A percentile compares a stretch with the other conserved stretches of the same genome.
phyloP scores from a whole-genome alignment of 2,329 filamentous ascomycete genomes.

The Colletotrichum liaoningense region DNA sequence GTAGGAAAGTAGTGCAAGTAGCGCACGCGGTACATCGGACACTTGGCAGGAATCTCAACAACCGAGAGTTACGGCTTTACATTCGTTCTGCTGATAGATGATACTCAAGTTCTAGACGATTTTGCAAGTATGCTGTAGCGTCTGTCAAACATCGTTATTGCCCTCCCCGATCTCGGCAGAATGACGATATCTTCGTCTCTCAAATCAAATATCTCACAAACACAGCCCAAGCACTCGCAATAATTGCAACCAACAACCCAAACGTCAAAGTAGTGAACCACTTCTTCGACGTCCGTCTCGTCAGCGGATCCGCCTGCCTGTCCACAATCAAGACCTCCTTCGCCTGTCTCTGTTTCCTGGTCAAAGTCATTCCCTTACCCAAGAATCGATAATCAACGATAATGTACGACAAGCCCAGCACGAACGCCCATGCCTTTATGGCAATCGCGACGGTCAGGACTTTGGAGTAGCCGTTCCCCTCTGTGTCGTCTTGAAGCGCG shows the following conservation, averaged over 20 bases:
- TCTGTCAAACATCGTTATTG: background rate
- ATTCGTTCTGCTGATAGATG: too few relatives aligned
- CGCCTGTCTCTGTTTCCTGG: conserved; percentile 33
- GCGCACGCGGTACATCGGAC: too few relatives aligned
- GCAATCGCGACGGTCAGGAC: conserved; percentile 36
- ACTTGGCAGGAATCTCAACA: too few relatives aligned
- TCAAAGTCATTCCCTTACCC: conserved; percentile 40
- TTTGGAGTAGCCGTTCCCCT: conserved; percentile 36
- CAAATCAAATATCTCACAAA: conserved; percentile 40
- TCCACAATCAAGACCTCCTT: conserved; percentile 35
- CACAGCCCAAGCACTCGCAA: conserved; percentile 36
- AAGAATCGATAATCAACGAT: conserved; percentile 38
- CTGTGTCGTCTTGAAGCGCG: conserved; percentile 38
- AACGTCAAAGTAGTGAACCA: conserved; percentile 34
- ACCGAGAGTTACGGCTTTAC: too few relatives aligned
- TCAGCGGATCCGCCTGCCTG: conserved; percentile 36
- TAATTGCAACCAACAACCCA: conserved; percentile 32
- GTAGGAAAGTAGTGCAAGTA: too few relatives aligned
- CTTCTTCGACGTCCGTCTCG: conserved; percentile 30
- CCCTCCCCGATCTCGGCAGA: background rate
- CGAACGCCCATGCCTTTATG: conserved; percentile 39
- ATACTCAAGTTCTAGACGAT: too few relatives aligned
- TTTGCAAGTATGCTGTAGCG: background rate
- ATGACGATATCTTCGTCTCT: background rate
- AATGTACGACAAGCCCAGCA: conserved; percentile 37